Conservation (phyloP, 2,329 filamentous ascomycete species). For the Arthrobotrys conoides region DNA sequence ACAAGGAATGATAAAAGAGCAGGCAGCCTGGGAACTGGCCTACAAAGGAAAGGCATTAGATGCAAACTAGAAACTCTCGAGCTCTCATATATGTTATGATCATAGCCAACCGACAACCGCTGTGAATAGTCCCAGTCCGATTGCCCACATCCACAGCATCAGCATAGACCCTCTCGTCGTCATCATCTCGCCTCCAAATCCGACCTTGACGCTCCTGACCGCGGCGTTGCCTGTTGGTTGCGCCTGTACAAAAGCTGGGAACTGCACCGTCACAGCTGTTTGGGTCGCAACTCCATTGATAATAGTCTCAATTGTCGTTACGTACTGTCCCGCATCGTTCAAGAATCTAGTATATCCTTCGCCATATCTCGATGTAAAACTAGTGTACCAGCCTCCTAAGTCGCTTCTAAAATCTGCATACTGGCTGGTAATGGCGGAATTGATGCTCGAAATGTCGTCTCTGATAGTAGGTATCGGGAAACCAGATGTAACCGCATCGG, state of each 20-base stretch:
- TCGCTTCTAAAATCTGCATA: slow-evolving; percentile 54
- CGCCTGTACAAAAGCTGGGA: slow-evolving; percentile 53
- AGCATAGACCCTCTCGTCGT: slow-evolving; percentile 34
- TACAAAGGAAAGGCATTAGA: background rate
- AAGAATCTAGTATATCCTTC: slow-evolving; percentile 50
- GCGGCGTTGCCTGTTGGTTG: slow-evolving; percentile 46
- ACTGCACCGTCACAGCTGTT: slow-evolving; percentile 56
- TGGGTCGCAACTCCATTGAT: slow-evolving; percentile 44
- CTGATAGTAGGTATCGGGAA: slow-evolving; percentile 44
- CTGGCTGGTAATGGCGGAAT: slow-evolving; percentile 10
- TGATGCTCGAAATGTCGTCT: slow-evolving; percentile 25
- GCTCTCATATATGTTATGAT: background rate
- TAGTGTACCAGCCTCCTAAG: slow-evolving; percentile 53
- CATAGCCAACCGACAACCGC: slow-evolving; percentile 51
- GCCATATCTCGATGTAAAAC: slow-evolving; percentile 47
- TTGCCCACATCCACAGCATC: slow-evolving; percentile 51
- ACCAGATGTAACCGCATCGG: slow-evolving; percentile 32
- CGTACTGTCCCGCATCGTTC: slow-evolving; percentile 53
- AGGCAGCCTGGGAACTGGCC: background rate
- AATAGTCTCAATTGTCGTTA: slow-evolving; percentile 49
- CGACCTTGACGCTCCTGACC: slow-evolving; percentile 30
- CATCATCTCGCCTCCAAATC: slow-evolving; percentile 29
- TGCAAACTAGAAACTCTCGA: background rate
- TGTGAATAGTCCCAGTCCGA: slow-evolving; percentile 51
- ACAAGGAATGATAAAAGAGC: background rate